Conservation (phyloP, 495 filamentous ascomycete genomes). For the Filosporella fistucella region DNA sequence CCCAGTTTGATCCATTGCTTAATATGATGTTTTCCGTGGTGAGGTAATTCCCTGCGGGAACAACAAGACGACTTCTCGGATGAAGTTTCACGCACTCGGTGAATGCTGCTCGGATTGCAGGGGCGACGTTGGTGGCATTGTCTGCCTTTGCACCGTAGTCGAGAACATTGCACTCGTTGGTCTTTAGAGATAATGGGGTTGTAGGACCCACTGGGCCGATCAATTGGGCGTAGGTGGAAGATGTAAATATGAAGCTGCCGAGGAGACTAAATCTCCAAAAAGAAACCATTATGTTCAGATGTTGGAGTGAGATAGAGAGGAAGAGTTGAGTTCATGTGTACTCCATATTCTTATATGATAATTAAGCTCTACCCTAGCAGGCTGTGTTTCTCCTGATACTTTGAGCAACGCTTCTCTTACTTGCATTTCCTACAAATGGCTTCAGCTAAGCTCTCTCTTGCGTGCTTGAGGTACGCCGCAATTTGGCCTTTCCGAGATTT, state of each 20-base stretch:
- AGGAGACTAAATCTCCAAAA: neutral
- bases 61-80: slow-evolving; percentile 23
- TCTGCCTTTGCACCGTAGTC: slow-evolving; percentile 43
- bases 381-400: too few species aligned
- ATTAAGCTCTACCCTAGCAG: too few species aligned
- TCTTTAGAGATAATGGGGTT: slow-evolving; percentile 25
- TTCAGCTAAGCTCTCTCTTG: too few species aligned
- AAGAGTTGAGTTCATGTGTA: neutral
- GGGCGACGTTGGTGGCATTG: slow-evolving; percentile 36
- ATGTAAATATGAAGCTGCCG: neutral
- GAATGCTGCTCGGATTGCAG: slow-evolving; percentile 36
- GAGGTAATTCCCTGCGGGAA: slow-evolving; percentile 29
- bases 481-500: too few species aligned
- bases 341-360: too few species aligned
- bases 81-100: slow-evolving; percentile 15
- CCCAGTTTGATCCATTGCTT: slow-evolving; percentile 32
- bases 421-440: too few species aligned
- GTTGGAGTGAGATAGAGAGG: neutral
- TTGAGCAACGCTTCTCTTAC: too few species aligned
- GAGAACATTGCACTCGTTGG: slow-evolving; percentile 35
- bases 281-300: neutral
- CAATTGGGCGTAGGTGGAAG: neutral
- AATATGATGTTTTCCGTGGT: slow-evolving; percentile 29
- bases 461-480: too few species aligned
- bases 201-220: slow-evolving; percentile 29